Percentiles rank a stretch among this genome's conserved stretches.
These are phyloP conservation scores for Colletotrichum brevisporum DNA, from an alignment of 2,329 filamentous ascomycete genomes.

Conservation along the genomic window DNA sequence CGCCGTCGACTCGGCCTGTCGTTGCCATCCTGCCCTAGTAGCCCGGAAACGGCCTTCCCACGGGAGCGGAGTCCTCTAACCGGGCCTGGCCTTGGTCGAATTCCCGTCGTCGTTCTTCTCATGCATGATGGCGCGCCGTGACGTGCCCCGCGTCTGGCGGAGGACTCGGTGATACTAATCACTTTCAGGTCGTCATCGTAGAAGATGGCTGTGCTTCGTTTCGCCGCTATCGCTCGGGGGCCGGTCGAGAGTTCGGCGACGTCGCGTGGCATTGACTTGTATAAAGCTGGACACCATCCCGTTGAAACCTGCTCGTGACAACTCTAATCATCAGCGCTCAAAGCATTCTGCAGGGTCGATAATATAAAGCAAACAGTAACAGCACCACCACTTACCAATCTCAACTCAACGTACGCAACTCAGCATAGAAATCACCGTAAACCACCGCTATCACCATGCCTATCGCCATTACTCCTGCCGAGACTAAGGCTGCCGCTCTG, in stretches of 20 bases:
- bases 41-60: constrained; percentile 37
- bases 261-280: constrained; percentile 37
- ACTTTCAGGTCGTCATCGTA: constrained; percentile 33
- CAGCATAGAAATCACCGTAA: too few relatives aligned
- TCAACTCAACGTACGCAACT: not conserved
- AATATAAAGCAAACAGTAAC: not conserved
- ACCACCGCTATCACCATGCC: constrained; percentile 52
- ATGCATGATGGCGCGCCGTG: constrained; percentile 35
- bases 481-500: constrained; percentile 47
- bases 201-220: constrained; percentile 21
- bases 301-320: constrained; percentile 34
- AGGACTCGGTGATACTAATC: constrained; percentile 8
- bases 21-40: constrained; percentile 10
- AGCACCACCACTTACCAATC: not conserved
- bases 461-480: constrained; percentile 52
- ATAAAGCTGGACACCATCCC: constrained; percentile 33
- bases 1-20: constrained; percentile 31
- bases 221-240: constrained; percentile 32
- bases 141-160: constrained; percentile 27
- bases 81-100: constrained; percentile 8
- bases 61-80: constrained; percentile 21
- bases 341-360: not conserved
- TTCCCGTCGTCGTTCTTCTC: constrained; percentile 8
- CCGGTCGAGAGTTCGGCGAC: constrained; percentile 29
- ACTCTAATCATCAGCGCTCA: constrained; percentile 9